A percentile compares a stretch with the other conserved stretches of the same genome.
Evolutionary conservation across 345 rosid genomes (phyloP).

Genomic region (Draba incana): DNA sequence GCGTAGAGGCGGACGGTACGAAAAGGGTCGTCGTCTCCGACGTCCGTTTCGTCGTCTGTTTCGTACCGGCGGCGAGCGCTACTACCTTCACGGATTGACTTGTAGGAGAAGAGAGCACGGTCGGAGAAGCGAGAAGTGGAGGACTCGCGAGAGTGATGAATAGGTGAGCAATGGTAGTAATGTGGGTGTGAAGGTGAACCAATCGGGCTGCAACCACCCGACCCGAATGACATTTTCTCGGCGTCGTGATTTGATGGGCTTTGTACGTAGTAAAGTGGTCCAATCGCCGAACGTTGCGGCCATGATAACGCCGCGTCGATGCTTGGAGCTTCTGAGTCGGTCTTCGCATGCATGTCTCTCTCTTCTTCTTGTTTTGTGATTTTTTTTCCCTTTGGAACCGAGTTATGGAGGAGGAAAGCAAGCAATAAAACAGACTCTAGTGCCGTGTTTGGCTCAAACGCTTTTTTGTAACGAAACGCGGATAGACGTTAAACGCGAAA

Average conservation of each 20-base stretch:
- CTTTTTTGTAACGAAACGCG: constrained; percentile 3
- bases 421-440: constrained; percentile 28
- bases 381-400: background rate
- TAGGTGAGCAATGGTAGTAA: constrained; percentile 87
- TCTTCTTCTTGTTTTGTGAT: constrained; percentile 19
- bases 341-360: constrained; percentile 77
- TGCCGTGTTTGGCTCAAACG: constrained; percentile 17
- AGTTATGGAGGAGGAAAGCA: constrained; percentile 13
- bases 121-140: constrained; percentile 89
- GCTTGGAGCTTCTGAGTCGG: constrained; percentile 92
- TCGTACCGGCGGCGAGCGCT: constrained; percentile 27
- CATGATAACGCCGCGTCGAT: constrained; percentile 65
- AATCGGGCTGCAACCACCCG: constrained; percentile 71
- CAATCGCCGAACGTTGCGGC: constrained; percentile 50
- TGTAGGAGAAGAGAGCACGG: constrained; percentile 56
- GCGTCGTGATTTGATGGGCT: constrained; percentile 96
- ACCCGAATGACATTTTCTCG: constrained; percentile 95
- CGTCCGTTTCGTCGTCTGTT: constrained; percentile 46
- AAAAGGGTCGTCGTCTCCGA: constrained; percentile 30
- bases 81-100: constrained; percentile 47
- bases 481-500: constrained; percentile 16
- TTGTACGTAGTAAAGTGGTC: constrained; percentile 87
- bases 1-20: constrained; percentile 61
- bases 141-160: constrained; percentile 96
- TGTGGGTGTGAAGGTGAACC: constrained; percentile 76